Percentiles rank a stretch among this genome's conserved stretches.
Evolutionary conservation across 768 basidiomycete species (phyloP).

Genomic region (Russula brevipes): DNA sequence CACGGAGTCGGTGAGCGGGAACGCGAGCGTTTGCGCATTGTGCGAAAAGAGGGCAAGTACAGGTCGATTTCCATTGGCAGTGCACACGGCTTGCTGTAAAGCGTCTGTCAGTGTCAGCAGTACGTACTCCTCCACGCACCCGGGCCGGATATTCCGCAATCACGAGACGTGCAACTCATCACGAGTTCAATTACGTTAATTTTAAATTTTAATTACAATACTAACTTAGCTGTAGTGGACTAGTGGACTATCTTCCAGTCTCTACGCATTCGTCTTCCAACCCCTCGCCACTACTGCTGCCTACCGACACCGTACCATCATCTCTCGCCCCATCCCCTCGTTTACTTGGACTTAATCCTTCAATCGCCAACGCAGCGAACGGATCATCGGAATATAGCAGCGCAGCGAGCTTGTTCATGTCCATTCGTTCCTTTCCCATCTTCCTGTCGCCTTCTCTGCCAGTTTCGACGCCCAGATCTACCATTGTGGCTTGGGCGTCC

Average conservation of each 20-base stretch:
- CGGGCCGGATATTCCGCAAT: not conserved
- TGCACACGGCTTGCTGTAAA: too few relatives aligned
- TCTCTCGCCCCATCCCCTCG: not conserved
- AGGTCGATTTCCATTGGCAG: constrained; percentile 55
- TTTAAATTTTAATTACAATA: too few relatives aligned
- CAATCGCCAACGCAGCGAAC: not conserved
- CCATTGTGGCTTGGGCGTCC: constrained; percentile 5
- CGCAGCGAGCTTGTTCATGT: constrained; percentile 52
- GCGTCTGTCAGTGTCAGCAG: too few relatives aligned
- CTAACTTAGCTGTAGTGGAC: too few relatives aligned
- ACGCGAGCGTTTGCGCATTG: constrained; percentile 29
- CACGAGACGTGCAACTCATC: not conserved
- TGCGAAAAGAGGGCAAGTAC: constrained; percentile 42
- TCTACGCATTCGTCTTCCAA: too few relatives aligned
- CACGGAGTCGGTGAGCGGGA: constrained; percentile 31
- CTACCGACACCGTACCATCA: not conserved
- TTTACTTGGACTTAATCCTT: not conserved
- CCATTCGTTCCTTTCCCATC: constrained; percentile 41
- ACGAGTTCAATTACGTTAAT: not conserved
- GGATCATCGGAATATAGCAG: constrained; percentile 37
- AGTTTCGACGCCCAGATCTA: constrained; percentile 5
- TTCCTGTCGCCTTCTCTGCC: constrained; percentile 24
- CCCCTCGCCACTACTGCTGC: too few relatives aligned
- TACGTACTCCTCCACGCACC: too few relatives aligned
- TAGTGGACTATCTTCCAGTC: too few relatives aligned